A percentile compares a stretch with the other conserved stretches of the same genome.
phyloP scores from a whole-genome alignment of 2,329 filamentous ascomycete species.

The Alternaria rosae region DNA sequence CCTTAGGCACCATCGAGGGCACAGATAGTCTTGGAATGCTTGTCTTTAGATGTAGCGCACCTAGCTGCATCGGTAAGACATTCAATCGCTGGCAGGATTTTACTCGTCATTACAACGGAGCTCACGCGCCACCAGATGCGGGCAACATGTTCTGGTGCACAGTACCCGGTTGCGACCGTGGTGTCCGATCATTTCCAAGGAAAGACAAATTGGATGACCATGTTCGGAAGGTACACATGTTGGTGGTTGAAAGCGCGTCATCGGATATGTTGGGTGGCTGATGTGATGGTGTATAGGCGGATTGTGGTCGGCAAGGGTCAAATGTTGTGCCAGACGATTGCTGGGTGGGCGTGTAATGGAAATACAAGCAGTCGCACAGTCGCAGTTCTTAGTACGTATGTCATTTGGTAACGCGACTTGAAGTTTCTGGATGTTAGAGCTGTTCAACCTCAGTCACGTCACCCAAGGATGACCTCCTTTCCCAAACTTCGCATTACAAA shows the following conservation, averaged over 20 bases:
- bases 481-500: not conserved
- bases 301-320: fast-evolving
- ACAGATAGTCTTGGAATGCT: too few relatives aligned
- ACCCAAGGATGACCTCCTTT: not conserved
- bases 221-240: not conserved
- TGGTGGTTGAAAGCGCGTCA: fast-evolving
- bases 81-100: not conserved
- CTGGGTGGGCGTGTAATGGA: not conserved
- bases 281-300: not conserved
- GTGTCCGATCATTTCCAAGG: not conserved
- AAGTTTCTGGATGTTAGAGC: not conserved
- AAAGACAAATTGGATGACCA: not conserved
- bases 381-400: not conserved
- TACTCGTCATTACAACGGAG: not conserved
- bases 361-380: not conserved
- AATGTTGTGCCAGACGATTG: not conserved
- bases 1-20: too few relatives aligned
- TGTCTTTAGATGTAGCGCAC: too few relatives aligned
- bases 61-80: not conserved
- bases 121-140: not conserved
- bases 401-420: fast-evolving
- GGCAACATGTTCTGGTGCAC: not conserved
- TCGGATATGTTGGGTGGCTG: not conserved
- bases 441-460: fast-evolving
- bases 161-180: not conserved